Evolutionary conservation across 345 rosid species (phyloP), one percentile per base, ranked within the genome.

Genomic region (Aurinia saxatilis): DNA sequence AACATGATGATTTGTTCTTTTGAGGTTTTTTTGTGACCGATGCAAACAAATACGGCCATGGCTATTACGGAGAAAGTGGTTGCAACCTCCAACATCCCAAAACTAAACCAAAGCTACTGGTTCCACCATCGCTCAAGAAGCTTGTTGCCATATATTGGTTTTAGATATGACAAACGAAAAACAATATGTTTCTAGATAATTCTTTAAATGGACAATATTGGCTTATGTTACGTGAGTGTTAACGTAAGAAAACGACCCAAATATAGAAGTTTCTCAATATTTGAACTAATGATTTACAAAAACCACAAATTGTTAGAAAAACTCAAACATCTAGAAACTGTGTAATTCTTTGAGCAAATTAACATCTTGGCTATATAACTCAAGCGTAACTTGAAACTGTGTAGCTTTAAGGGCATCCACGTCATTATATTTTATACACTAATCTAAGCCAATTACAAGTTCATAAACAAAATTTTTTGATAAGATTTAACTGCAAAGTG

Each of bases 11-110:
- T 30, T 23, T 12, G 10, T 21, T 21, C 25, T 45, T 45, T 45
- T 6, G 29, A 49, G n/a, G 53, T 3, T 14, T 29, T 50, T 13
- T 30, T 14, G 23, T 13, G 12, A 14, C 8, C 56, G 56, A 5
- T 29, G 51, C 51, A 58, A 16, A 48, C 57, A 15, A 61, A 37
- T 23, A 49, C 37, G 18, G 66, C 37, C 38, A 37, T 36, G 56
- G 63, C 51, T 42, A 58, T 27, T 7, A 59, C 17, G 10, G 57
- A 49, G 17, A 62, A 36, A 16, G 66, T 35, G 17, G 66, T 34
- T 25, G 47, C 66, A 11, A 48, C 57, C 12, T 5, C 27, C 57
- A 36, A 37, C 17, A 61, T 61, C 36, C 27, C 56, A 36, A 37
- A 36, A 17, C 36, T 49, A 62, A 36, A 49, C 66, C 18, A 1